phyloP scores from a whole-genome alignment of 352 stramenopile genomes.

The Saprolegnia parasitica region DNA sequence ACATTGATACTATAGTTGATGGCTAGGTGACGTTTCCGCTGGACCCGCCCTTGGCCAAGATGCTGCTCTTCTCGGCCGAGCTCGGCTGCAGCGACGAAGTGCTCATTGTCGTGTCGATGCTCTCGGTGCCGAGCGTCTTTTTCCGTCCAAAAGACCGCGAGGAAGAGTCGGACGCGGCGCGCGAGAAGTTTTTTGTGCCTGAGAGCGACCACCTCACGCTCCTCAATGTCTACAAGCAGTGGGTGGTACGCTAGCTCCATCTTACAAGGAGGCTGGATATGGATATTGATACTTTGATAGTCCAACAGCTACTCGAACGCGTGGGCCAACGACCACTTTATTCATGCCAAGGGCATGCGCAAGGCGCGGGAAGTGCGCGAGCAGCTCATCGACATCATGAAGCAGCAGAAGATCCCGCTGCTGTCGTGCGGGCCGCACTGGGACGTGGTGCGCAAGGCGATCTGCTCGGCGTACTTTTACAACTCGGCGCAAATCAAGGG shows the following conservation, averaged over 20 bases:
- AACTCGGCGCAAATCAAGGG: conserved; percentile 99
- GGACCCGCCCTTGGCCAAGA: conserved; percentile 93
- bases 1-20: not conserved
- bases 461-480: conserved; percentile 99
- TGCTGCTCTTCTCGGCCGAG: conserved; percentile 94
- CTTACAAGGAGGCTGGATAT: too few species aligned
- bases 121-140: conserved; percentile 96
- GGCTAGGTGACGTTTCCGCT: conserved; percentile 91
- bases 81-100: conserved; percentile 94
- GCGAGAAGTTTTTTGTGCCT: conserved; percentile 99
- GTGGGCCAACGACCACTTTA: conserved; percentile 96
- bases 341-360: conserved; percentile 94
- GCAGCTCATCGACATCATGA: conserved; percentile 98
- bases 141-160: conserved; percentile 95
- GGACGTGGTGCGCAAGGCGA: conserved; percentile 97
- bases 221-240: conserved; percentile 94
- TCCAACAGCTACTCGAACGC: conserved; percentile 92
- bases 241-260: conserved; percentile 33
- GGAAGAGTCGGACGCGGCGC: conserved; percentile 95
- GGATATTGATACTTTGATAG: conserved; percentile 51
- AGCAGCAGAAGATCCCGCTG: conserved; percentile 92
- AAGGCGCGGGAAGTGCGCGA: conserved; percentile 89
- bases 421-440: conserved; percentile 88
- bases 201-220: conserved; percentile 97
- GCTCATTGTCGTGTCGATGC: conserved; percentile 95